These are phyloP conservation scores for Fusarium sarcochroum DNA, from an alignment of 2,329 filamentous ascomycete genomes.

Conservation along the genomic window DNA sequence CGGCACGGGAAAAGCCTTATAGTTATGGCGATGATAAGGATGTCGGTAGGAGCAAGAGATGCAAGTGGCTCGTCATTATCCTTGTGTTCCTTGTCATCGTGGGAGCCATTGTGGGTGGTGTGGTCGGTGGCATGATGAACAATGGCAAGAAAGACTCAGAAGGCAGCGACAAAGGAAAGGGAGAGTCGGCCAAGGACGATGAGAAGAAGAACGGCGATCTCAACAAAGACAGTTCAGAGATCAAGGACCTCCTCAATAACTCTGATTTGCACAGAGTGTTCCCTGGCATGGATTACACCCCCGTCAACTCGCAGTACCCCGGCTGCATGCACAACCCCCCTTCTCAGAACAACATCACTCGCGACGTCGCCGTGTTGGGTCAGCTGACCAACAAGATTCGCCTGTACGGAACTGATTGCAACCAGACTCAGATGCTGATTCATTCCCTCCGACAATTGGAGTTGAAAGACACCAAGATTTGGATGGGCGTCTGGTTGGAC, in stretches of 20 bases:
- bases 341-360: conserved; percentile 94
- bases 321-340: conserved; percentile 82
- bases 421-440: conserved; percentile 94
- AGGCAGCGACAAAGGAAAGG: conserved; percentile 46
- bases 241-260: conserved; percentile 86
- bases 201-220: conserved; percentile 76
- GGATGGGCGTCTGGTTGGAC: conserved; percentile 96
- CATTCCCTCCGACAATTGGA: conserved; percentile 83
- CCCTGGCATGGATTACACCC: conserved; percentile 95
- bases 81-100: conserved; percentile 75
- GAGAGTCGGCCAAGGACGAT: conserved; percentile 72
- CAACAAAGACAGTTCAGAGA: conserved; percentile 80
- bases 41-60: conserved; percentile 72
- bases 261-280: conserved; percentile 90
- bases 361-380: conserved; percentile 89
- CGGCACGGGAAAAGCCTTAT: conserved; percentile 71
- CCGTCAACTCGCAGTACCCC: conserved; percentile 90
- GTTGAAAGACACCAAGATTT: conserved; percentile 84
- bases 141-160: conserved; percentile 49
- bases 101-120: conserved; percentile 79
- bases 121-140: conserved; percentile 79
- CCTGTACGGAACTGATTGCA: conserved; percentile 96
- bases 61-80: conserved; percentile 77
- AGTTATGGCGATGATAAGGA: conserved; percentile 70
- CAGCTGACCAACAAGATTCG: conserved; percentile 91